Evolutionary conservation across 2,329 filamentous ascomycete species (phyloP), one percentile per base, ranked within the genome.

Genomic region (Huntiella decipiens): DNA sequence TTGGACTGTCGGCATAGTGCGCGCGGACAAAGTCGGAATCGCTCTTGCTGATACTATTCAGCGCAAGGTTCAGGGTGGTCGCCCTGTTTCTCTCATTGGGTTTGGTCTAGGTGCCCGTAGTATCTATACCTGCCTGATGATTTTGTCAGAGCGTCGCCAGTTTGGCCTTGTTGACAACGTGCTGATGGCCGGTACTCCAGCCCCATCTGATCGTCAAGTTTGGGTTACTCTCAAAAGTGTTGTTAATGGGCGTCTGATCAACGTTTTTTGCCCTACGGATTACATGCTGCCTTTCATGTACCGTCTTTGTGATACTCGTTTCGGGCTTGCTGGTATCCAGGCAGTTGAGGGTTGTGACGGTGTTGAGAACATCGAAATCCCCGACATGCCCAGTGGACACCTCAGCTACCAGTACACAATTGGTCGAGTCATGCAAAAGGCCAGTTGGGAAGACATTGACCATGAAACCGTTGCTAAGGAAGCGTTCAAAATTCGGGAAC

Each of bases 201-300:
- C 79, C 4, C 84, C 87, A 0, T 76, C 81, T 1, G 72, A 80
- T 16, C 70, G 70, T 2, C 67, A 70, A 5, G 76, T 82, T 45
- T 95, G 88, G 87, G 68, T 80, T 22, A 69, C 75, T 4, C 71
- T 94, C 56, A 77, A 82, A 51, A 79, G 75, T 49, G 82, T 88
- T 2, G 84, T 93, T 3, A 71, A 76, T 36, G 86, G 87, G 0
- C 75, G 86, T 16, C 67, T 95, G n/a, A 71, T 95, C 56, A 96
- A 95, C 54, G 85, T 91, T 3, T 95, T 79, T 58, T 92, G 83
- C 1, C 77, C 80, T 44, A 82, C 84, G 40, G 88, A 96, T 59
- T 86, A 84, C 53, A 77, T 95, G 17, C 75, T 96, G 2, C 86
- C 77, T 1, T 93, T 95, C 58, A 66, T 95, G 35, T 93, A 88